Evolutionary conservation across 2,329 filamentous ascomycete species (phyloP), one percentile per base, ranked within the genome.

Genomic region (Colletotrichum sp.): DNA sequence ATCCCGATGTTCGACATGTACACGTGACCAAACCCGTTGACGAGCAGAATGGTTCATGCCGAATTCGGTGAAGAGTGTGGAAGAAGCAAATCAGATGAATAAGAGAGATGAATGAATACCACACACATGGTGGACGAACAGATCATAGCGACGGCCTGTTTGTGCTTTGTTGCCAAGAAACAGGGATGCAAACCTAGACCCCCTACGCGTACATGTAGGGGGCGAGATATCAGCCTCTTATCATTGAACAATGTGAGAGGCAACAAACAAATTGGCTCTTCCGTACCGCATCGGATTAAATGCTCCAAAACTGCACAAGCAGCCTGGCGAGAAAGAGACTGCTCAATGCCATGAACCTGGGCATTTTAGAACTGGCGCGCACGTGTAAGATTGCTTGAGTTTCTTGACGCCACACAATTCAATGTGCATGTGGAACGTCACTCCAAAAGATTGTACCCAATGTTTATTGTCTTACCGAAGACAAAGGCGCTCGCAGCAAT

Each of bases 31-130:
- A 12, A 43, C 18, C 18, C 39, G 39, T n/a, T 10, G 16, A 43
- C 8, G 36, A 43, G 8, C 36, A 18, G 5, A 6, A 9, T 43
- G 36, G 16, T 18, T 43, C 16, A 43, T 43, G 39, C 18, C 39
- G 28, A 77, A 73, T 15, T 72, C 68, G 4, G 75, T 78, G 24
- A 77, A 72, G 16, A 78, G 71, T n/a, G 55, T 72, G 4, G 71
- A 67, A 43, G 75, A 75, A n/a, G 77, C 52, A 13, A 72, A 72
- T 6, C 16, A 28, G 26, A 39, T 69, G 63, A 64, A 39, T 8
- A 18, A 39, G 36, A 39, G 36, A 39, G 7, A 39, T 1, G 36
- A 39, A 39, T 39, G 36, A 0, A 36, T 18, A 39, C 16, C 1
- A 39, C 0, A 39, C 36, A 18, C 36, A 39, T 9, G 16, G 15